Base-by-base conservation (phyloP, 441 rosid genomes). In the Pelargonium cotyledonis region DNA sequence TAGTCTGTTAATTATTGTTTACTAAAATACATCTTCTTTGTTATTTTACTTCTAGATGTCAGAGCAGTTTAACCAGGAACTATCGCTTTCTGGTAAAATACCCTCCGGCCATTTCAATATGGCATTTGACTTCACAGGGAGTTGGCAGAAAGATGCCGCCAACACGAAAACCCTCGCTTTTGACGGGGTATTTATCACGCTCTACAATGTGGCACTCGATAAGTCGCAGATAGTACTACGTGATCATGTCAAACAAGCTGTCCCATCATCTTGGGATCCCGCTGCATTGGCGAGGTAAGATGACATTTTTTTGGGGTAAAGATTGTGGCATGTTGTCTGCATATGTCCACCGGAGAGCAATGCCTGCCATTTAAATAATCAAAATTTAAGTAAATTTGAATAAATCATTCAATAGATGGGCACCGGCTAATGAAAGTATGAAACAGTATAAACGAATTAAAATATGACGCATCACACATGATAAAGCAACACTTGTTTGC, bases 111-210 rank as follows among this genome's bases (percentile, higher is more conserved):
- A 84, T 57, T 95, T 95, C 81, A 91, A 95, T 77, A 66, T 88
- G 5, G 87, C 88, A 97, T 95, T 88, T 69, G 96, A 88, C 40
- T 95, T 87, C 79, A 83, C 95, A 4, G 82, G 92, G 69, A 82
- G 86, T 76, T 95, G 97, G 99, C 91, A 90, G 80, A 95, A 88
- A 74, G 99, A 95, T 79, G 96, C 95, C 21, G 92, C 91, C 62
- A 86, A 76, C 77, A 88, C 95, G 11, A 95, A 95, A 77, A 83
- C 86, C 79, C 96, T 95, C 66, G 89, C 97, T 63, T 95, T 95
- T 69, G 96, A 95, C 83, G 99, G 99, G 68, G 83, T 87, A 12
- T 86, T 89, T 43, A 89, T 95, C 80, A 85, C 96, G 10, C 82
- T 91, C 18, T 95, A 95, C 73, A 82, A 94, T 4, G 87, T 89